Conservation (phyloP, 805 yeast genomes). For the Cyberlindnera euphorbiiphila region DNA sequence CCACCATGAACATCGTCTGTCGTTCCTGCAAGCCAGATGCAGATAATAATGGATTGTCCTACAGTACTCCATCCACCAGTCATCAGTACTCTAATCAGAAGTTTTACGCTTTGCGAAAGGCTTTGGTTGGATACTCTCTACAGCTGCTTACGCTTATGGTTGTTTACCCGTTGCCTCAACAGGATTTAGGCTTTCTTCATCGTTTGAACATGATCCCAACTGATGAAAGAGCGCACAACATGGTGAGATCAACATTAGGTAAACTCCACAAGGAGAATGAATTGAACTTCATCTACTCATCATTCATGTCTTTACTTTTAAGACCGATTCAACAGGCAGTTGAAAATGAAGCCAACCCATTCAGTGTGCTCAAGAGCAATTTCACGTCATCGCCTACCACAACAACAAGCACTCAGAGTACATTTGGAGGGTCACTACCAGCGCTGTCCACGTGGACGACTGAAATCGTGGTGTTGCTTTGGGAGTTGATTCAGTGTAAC, state of each 20-base stretch:
- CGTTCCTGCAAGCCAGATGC: conserved; percentile 41
- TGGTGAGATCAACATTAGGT: conserved; percentile 48
- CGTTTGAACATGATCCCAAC: conserved; percentile 29
- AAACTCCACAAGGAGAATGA: conserved; percentile 54
- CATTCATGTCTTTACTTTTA: conserved; percentile 45
- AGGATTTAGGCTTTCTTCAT: conserved; percentile 34
- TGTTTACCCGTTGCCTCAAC: conserved; percentile 60
- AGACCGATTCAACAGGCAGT: conserved; percentile 39
- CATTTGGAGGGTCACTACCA: conserved; percentile 31
- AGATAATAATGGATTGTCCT: conserved; percentile 43
- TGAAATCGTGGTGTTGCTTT: conserved; percentile 59
- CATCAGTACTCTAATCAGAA: conserved; percentile 25
- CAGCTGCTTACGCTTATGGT: conserved; percentile 61
- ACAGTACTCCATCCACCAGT: conserved; percentile 25
- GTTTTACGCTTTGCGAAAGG: conserved; percentile 36
- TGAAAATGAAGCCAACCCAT: conserved; percentile 36
- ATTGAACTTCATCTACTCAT: conserved; percentile 42
- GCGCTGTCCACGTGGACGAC: conserved; percentile 45
- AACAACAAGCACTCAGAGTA: conserved; percentile 7
- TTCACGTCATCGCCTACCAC: conserved; percentile 15
- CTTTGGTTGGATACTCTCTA: conserved; percentile 50
- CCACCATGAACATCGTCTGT: conserved; percentile 62
- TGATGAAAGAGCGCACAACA: conserved; percentile 38
- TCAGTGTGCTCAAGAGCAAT: conserved; percentile 26
- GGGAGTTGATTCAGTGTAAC: conserved; percentile 80